Base-by-base conservation (phyloP, 768 basidiomycete genomes). In the Dentipellis sp. region DNA sequence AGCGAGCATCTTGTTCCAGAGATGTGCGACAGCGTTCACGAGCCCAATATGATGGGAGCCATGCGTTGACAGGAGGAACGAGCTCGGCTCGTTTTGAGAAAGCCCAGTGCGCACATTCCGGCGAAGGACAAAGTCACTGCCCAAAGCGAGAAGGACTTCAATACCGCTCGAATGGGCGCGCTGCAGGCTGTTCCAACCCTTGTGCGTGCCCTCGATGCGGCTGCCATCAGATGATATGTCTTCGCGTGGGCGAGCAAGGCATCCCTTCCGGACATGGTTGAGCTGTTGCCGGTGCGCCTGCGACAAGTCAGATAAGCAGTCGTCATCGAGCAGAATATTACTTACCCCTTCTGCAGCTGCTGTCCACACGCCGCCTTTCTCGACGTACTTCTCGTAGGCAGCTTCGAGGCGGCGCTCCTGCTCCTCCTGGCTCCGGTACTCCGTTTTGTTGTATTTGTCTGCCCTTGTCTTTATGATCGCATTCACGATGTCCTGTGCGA, bases 231-330 rank as follows among this genome's bases (percentile, higher is more conserved):
- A 55, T 0, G 35, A 38, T 3, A 69, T 56, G 40, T 66, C 69
- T 17, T 64, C 47, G 0, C 56, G 54, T 1, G 50, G n/a, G 0
- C 65, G 55, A 0, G 59, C 47, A 0, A 71, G 58, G 29, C 69
- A 71, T 2, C 69, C 69, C 35, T 65, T 68, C 6, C 14, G 7
- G 4, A 69, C 62, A n/a, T 71, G 69, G 0, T 53, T 50, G 6
- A 71, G 39, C 59, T 70, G 69, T 1, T 65, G 63, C 2, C 47
- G 12, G 42, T 69, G 67, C 1, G 65, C 57, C 69, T 67, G 59
- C 10, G 40, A 64, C 23, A n/a, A n/a, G n/a, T n/a, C n/a, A n/a
- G n/a, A n/a, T n/a, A n/a, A n/a, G n/a, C n/a, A n/a, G n/a, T n/a
- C n/a, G n/a, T n/a, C n/a, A n/a, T n/a, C n/a, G n/a, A n/a, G n/a